Base-by-base conservation (phyloP, 208 protist species). In the Herpetomonas samuelpessoai region DNA sequence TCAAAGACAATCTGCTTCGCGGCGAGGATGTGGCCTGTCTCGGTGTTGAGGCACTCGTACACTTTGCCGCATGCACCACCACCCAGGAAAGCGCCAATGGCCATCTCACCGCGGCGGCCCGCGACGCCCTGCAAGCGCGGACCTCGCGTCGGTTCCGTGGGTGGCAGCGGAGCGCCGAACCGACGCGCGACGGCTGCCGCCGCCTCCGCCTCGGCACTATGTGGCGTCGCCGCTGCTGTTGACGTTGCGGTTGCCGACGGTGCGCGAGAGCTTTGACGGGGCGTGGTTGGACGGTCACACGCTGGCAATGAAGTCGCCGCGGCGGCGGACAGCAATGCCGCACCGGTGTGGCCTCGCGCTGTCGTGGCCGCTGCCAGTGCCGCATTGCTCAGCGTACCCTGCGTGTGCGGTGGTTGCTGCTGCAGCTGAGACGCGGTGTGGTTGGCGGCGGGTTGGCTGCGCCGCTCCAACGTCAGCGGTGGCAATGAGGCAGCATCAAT, bases 51-150 rank as follows among this genome's bases (percentile, higher is more conserved):
- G 68, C 84, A 91, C 72, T 93, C 76, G 56, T 89, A 96, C 6
- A 96, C 90, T 56, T 92, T 90, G 25, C 90, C 90, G 51, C 88
- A 96, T 27, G 79, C 77, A n/a, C 90, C 90, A 24, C 81, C 80
- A 53, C 90, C 86, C 22, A 96, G 73, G 50, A 93, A 88, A 22
- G 84, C 77, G 25, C 89, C 89, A 48, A 91, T 90, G 39, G 75
- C 71, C 61, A 85, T 77, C 61, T 91, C 81, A 19, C 84, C 86
- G 29, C 66, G 56, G 12, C 71, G 76, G 25, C 76, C 83, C 16
- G 83, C 67, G 46, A 79, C 69, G 26, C 81, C 81, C 53, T 79
- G 65, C 39, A 89, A 46, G 12, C 71, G 70, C 9, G 81, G 75
- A 21, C 71, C 83, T 48, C 77, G 63, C 31, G 51, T 57, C 39